phyloP scores from a whole-genome alignment of 2,329 filamentous ascomycete genomes.

The Aspergillus fumigatus region DNA sequence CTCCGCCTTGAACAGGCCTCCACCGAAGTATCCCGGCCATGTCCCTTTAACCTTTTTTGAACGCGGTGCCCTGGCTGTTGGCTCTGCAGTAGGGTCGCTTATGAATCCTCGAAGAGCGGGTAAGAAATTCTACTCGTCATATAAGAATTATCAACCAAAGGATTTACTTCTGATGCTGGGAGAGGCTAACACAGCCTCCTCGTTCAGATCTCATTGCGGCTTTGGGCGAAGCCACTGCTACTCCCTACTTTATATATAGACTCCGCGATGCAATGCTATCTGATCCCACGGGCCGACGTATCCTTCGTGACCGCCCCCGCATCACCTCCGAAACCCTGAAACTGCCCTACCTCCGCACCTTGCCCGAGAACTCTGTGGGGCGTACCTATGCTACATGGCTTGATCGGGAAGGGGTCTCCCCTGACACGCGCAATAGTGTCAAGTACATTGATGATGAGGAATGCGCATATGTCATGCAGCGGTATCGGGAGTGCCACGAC shows the following conservation, averaged over 20 bases:
- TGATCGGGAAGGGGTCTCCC: conserved; percentile 88
- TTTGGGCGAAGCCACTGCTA: conserved; percentile 89
- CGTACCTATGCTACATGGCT: conserved; percentile 82
- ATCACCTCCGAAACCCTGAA: conserved; percentile 71
- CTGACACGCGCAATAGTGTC: conserved; percentile 77
- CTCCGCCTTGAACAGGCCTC: conserved; percentile 78
- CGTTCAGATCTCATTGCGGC: conserved; percentile 79
- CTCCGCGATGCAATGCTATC: conserved; percentile 89
- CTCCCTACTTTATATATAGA: conserved; percentile 89
- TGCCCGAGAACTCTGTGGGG: conserved; percentile 72
- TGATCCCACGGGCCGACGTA: conserved; percentile 76
- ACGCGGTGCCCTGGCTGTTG: conserved; percentile 63
- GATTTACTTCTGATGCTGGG: not conserved
- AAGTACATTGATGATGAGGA: conserved; percentile 92
- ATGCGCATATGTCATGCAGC: conserved; percentile 97
- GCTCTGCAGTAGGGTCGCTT: conserved; percentile 57
- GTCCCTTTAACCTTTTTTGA: conserved; percentile 79
- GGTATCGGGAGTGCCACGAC: conserved; percentile 95
- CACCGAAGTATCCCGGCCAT: conserved; percentile 86
- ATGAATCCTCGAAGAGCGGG: conserved; percentile 76
- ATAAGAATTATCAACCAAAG: conserved; percentile 1
- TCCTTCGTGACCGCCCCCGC: conserved; percentile 83
- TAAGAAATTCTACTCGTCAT: conserved; percentile 27
- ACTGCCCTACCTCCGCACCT: conserved; percentile 63
- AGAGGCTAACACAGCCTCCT: not conserved